Evolutionary conservation across 2,329 filamentous ascomycete genomes (phyloP), one percentile per base, ranked within the genome.

Genomic region (Myotisia sp.): DNA sequence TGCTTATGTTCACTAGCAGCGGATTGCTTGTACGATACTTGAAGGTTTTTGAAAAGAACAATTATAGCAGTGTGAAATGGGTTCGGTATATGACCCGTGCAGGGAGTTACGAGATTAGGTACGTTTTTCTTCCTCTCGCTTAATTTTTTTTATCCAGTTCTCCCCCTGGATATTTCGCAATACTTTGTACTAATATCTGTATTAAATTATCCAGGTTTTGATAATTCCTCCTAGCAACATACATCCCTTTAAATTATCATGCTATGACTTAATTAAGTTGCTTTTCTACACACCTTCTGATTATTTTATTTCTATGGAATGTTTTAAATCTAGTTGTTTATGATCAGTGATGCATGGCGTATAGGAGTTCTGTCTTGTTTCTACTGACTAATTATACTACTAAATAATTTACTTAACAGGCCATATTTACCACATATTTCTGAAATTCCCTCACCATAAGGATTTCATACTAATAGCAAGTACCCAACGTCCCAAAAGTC

Each of bases 1-100:
- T 98, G 49, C 68, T 98, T 50, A 98, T 98, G 92, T 98, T 98
- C 54, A 98, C 90, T 13, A 93, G 84, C 53, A 92, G 81, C 1
- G 90, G 90, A 1, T 56, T 98, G 52, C 55, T 98, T 44, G 90
- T 98, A 37, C 68, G 92, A 32, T 98, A 98, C 57, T 62, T 98
- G 38, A 98, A 98, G 63, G 90, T 98, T 2, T 98, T 98, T 63
- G 90, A 98, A 65, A 98, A 98, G 75, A 90, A 74, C 59, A 95
- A 95, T 59, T 98, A 98, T 57, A 92, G 82, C 42, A 93, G 85
- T 53, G 90, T 98, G 31, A 98, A 98, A 60, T 98, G 90, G 90
- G 90, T 98, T 48, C 69, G 90, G 48, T 98, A 98, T 60, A 95
- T 98, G 90, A 98, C 90, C 12, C 76, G 87, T 45, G 90, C 87